A percentile compares a stretch with the other conserved stretches of the same genome.
phyloP scores from a whole-genome alignment of 371 early-diverging fungal species.

The Haplosporangium sp. region DNA sequence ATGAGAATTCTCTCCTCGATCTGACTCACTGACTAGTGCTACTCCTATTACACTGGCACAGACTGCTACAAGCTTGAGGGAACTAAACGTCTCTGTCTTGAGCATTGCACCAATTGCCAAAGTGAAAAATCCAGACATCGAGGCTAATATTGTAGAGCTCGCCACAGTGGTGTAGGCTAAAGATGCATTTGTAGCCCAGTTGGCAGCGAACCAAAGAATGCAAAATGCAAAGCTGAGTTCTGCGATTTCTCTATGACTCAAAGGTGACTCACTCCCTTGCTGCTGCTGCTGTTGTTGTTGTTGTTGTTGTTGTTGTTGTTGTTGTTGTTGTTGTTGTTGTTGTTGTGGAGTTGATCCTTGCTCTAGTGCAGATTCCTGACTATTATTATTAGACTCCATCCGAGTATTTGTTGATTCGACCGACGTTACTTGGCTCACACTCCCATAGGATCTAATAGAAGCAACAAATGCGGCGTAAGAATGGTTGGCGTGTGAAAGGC shows the following conservation, averaged over 20 bases:
- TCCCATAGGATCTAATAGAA: conserved; percentile 20
- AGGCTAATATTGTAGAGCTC: conserved; percentile 83
- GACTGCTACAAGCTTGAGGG: conserved; percentile 69
- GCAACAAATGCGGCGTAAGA: background rate
- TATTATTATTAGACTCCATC: background rate
- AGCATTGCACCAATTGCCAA: conserved; percentile 74
- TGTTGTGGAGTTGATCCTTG: conserved; percentile 33
- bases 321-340: background rate
- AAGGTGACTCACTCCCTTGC: conserved; percentile 23
- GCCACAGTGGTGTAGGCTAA: conserved; percentile 86
- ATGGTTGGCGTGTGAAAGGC: background rate
- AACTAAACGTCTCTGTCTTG: conserved; percentile 74
- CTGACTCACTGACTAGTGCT: conserved; percentile 35
- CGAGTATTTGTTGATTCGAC: background rate
- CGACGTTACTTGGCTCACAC: conserved; percentile 2
- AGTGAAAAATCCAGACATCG: conserved; percentile 85
- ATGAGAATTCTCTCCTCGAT: conserved; percentile 9
- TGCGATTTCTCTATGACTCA: conserved; percentile 66
- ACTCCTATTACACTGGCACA: conserved; percentile 60
- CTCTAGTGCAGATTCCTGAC: conserved; percentile 21
- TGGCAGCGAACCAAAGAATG: conserved; percentile 85
- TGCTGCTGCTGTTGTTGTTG: background rate
- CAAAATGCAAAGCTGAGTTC: conserved; percentile 78
- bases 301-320: background rate
- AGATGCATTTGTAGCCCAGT: conserved; percentile 81